Base-by-base conservation (phyloP, 345 rosid genomes). In the Pugionium dolabratum region DNA sequence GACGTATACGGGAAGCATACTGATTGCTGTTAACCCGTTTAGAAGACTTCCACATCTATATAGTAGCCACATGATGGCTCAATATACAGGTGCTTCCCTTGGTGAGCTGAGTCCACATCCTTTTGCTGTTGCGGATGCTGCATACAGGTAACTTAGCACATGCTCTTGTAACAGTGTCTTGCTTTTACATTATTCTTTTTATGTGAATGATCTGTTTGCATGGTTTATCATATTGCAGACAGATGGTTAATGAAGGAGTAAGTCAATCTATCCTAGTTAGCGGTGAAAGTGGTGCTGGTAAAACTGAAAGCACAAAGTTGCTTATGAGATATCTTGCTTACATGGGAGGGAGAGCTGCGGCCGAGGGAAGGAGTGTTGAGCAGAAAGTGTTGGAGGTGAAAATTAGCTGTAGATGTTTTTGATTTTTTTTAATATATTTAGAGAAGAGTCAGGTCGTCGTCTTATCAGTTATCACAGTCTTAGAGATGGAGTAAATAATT, bases 261-360 rank as follows among this genome's bases (percentile, higher is more conserved):
- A 94, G 97, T 66, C 99, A 94, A 74, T 80, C 97, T 31, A 94
- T 94, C 71, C 77, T 94, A 78, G 99, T 94, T 55, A 94, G 97
- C 42, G 99, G 99, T 56, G 99, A 94, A 81, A 94, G 99, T 81
- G 99, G 99, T n/a, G 99, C 99, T 2, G 97, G 99, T 76, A 94
- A 94, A 84, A 90, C 99, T 1, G 99, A 94, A 79, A 94, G 96
- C 78, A 94, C 99, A 40, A 94, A 94, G 78, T 82, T 76, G 80
- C 96, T 94, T 39, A 94, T 94, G 99, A 86, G 85, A 9, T 90
- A 94, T 77, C 99, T 94, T 82, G 99, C 99, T 51, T 90, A 84
- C 74, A 94, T 94, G 99, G 99, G 99, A 74, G 99, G 99, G 31
- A 85, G 95, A 83, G 90, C 92, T 80, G 97, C 77, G 47, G 48